A percentile compares a stretch with the other conserved stretches of the same genome.
phyloP scores from a whole-genome alignment of 495 filamentous ascomycete species.

The Penicillium argentinense region DNA sequence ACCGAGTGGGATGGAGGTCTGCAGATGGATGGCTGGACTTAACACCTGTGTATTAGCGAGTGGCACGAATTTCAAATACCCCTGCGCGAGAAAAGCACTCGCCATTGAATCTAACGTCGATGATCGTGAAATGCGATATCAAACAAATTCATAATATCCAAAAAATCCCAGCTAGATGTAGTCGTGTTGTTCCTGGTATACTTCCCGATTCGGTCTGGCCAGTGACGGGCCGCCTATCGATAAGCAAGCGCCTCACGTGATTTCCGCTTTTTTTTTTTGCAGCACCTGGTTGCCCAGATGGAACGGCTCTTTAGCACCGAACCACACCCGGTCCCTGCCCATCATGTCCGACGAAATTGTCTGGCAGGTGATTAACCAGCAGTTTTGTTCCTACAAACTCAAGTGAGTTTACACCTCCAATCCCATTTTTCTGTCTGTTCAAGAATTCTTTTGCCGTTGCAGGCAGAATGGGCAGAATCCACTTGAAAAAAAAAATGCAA shows the following conservation, averaged over 20 bases:
- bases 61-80: conserved; percentile 16
- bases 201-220: not conserved
- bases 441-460: not conserved
- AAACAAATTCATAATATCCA: too few species aligned
- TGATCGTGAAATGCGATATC: too few species aligned
- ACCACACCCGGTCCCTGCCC: conserved; percentile 19
- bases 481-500: not conserved
- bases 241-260: conserved; percentile 38
- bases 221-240: conserved; percentile 31
- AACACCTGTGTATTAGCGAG: conserved; percentile 5
- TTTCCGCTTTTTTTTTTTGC: conserved; percentile 39
- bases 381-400: conserved; percentile 95
- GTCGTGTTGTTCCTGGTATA: not conserved
- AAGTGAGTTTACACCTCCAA: conserved; percentile 58
- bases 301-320: conserved; percentile 15
- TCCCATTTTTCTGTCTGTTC: not conserved
- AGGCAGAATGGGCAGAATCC: not conserved
- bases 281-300: too few species aligned
- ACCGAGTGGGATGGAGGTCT: conserved; percentile 52
- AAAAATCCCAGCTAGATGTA: too few species aligned
- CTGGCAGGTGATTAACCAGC: conserved; percentile 93
- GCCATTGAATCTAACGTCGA: too few species aligned
- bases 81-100: not conserved
- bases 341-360: conserved; percentile 87
- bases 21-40: conserved; percentile 45